phyloP scores from a whole-genome alignment of 2,329 filamentous ascomycete species.

The Talaromyces islandicus region DNA sequence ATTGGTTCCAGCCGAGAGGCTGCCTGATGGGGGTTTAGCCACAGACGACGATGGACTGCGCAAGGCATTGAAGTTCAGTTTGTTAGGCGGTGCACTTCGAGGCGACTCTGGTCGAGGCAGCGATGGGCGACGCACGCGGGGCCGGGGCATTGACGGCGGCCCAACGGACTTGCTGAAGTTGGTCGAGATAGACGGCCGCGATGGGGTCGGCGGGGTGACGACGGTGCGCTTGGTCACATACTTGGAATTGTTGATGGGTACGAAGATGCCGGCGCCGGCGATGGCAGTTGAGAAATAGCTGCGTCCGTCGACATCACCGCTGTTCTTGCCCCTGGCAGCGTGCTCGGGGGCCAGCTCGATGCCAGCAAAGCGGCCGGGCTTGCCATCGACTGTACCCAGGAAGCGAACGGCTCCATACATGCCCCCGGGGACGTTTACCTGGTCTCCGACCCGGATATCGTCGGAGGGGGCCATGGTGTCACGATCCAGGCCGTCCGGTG shows the following conservation, averaged over 20 bases:
- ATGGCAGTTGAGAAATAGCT: constrained; percentile 75
- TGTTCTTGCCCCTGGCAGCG: constrained; percentile 84
- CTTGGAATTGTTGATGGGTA: constrained; percentile 74
- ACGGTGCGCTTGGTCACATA: constrained; percentile 57
- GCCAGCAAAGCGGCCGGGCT: constrained; percentile 85
- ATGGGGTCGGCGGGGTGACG: constrained; percentile 64
- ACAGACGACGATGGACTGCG: constrained; percentile 47
- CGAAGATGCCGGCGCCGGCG: constrained; percentile 84
- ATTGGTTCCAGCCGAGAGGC: constrained; percentile 17
- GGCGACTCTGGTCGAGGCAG: constrained; percentile 87
- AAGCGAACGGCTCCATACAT: constrained; percentile 91
- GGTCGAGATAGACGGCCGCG: constrained; percentile 59
- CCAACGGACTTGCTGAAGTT: constrained; percentile 89
- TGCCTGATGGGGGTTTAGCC: constrained; percentile 1
- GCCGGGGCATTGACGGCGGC: constrained; percentile 62
- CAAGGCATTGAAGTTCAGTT: constrained; percentile 49
- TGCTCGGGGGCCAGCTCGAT: constrained; percentile 81
- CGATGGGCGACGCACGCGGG: constrained; percentile 62
- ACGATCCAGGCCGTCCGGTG: neutral
- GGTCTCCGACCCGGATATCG: constrained; percentile 69
- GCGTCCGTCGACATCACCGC: constrained; percentile 82
- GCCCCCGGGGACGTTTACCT: constrained; percentile 84
- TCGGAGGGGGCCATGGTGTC: constrained; percentile 31
- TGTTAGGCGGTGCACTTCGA: constrained; percentile 52
- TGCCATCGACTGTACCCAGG: constrained; percentile 77